These are phyloP conservation scores for Nakazawaea molendinolei DNA, from an alignment of 805 yeast genomes.

Conservation along the genomic window DNA sequence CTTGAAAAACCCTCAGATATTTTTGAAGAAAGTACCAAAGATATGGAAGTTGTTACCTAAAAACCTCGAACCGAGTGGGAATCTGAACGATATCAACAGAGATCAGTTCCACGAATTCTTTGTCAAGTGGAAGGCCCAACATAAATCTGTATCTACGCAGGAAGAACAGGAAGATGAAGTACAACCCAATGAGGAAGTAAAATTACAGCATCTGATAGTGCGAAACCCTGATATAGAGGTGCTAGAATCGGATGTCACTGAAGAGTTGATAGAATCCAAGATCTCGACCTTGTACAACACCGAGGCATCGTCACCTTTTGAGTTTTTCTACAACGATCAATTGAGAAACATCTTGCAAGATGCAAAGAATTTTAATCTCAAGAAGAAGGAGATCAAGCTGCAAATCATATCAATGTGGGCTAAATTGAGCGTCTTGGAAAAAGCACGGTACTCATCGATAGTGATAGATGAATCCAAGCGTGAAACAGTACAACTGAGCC, in stretches of 20 bases:
- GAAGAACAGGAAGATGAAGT: background rate
- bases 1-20: constrained; percentile 8
- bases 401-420: constrained; percentile 7
- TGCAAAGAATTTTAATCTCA: constrained; percentile 4
- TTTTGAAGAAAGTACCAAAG: constrained; percentile 8
- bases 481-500: background rate
- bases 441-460: constrained; percentile 9
- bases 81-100: constrained; percentile 6
- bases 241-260: constrained; percentile 2
- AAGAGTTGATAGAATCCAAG: constrained; percentile 7
- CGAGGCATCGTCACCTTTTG: constrained; percentile 11
- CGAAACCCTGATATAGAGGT: constrained; percentile 2
- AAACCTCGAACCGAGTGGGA: background rate
- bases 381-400: constrained; percentile 5
- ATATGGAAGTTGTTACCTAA: constrained; percentile 9
- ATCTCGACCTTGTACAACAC: background rate
- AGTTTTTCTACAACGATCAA: constrained; percentile 11
- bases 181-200: background rate
- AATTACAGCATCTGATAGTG: background rate
- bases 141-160: background rate
- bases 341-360: constrained; percentile 5
- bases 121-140: constrained; percentile 6
- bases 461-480: constrained; percentile 3
- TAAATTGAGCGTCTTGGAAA: constrained; percentile 10
- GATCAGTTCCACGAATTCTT: constrained; percentile 9